A percentile compares a stretch with the other conserved stretches of the same genome.
phyloP scores from a whole-genome alignment of 2,329 filamentous ascomycete species.

The Bipolaris sorokiniana region DNA sequence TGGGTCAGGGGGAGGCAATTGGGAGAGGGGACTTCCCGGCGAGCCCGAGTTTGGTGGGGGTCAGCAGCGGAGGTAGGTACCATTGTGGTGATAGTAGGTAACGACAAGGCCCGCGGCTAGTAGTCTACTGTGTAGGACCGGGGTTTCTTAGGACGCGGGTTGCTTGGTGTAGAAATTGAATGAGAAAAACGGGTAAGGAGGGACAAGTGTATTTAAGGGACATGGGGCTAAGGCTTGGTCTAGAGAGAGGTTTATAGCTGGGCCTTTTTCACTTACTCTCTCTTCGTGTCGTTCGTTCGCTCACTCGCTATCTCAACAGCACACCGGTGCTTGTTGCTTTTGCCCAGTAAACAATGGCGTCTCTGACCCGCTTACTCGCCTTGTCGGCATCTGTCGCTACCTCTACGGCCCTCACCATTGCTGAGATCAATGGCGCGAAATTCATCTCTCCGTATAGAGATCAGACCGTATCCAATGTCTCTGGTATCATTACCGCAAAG shows the following conservation, averaged over 20 bases:
- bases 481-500: conserved; percentile 70
- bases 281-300: not conserved
- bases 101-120: too few species aligned
- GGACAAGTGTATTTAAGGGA: not conserved
- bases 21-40: too few species aligned
- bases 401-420: conserved; percentile 33
- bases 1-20: too few species aligned
- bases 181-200: not conserved
- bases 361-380: conserved; percentile 24
- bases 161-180: not conserved
- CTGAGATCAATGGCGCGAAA: conserved; percentile 71
- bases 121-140: not conserved
- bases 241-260: not conserved
- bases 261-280: not conserved
- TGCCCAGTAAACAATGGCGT: conserved; percentile 14
- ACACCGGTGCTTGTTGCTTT: not conserved
- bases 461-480: conserved; percentile 63
- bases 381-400: conserved; percentile 25
- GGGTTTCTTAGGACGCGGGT: conserved; percentile 6
- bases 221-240: not conserved
- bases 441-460: conserved; percentile 68
- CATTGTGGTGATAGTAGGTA: too few species aligned
- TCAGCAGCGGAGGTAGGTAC: too few species aligned
- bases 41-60: too few species aligned
- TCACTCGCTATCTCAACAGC: not conserved